phyloP scores from a whole-genome alignment of 768 basidiomycete genomes.

The Tulasnella sp. region DNA sequence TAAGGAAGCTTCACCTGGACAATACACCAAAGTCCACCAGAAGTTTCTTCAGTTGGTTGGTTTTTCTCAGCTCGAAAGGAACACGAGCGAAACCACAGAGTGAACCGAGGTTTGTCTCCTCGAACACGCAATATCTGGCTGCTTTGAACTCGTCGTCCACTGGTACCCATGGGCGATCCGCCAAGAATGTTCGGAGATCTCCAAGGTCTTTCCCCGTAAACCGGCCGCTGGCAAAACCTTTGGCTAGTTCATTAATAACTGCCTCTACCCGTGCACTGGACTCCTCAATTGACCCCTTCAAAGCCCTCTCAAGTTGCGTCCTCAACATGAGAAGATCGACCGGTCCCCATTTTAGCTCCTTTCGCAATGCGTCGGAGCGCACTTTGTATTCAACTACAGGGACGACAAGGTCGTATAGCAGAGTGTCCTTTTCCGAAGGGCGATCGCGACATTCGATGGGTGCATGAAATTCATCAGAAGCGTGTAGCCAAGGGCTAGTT shows the following conservation, averaged over 20 bases:
- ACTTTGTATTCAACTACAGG: background rate
- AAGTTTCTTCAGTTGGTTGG: background rate
- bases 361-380: background rate
- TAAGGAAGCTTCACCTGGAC: too few species aligned
- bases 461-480: too few species aligned
- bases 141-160: background rate
- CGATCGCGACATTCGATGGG: too few species aligned
- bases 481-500: too few species aligned
- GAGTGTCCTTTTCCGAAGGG: too few species aligned
- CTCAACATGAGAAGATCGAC: background rate
- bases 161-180: background rate
- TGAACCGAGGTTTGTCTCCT: background rate
- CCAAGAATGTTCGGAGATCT: background rate
- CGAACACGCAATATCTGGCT: background rate
- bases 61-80: background rate
- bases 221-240: background rate
- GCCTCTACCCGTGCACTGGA: background rate
- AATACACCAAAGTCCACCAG: background rate
- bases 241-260: background rate
- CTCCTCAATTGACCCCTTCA: background rate
- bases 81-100: background rate
- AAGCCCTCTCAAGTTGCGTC: background rate
- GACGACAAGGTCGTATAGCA: slow-evolving; percentile 3
- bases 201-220: background rate
- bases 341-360: background rate